Evolutionary conservation across 495 filamentous ascomycete genomes (phyloP).

Genomic region (Penicillium chermesinum): DNA sequence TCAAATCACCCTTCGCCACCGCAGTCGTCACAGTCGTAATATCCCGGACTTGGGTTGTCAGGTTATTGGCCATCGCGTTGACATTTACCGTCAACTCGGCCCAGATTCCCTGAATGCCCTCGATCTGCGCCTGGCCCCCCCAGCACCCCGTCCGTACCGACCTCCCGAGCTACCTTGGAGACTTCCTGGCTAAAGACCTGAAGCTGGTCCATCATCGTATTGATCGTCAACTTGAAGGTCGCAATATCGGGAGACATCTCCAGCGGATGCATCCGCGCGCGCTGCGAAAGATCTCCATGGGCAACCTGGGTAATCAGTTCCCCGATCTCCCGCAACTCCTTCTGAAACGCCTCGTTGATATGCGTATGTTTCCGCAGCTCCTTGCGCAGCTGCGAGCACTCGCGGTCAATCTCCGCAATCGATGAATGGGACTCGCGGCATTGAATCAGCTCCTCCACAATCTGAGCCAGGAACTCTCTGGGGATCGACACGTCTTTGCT

Average conservation of each 20-base stretch:
- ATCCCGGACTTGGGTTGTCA: slow-evolving; percentile 87
- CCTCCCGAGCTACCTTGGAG: slow-evolving; percentile 81
- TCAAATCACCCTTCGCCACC: slow-evolving; percentile 83
- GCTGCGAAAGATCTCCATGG: slow-evolving; percentile 84
- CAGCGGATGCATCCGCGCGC: slow-evolving; percentile 80
- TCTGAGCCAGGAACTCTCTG: slow-evolving; percentile 52
- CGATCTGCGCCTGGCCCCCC: slow-evolving; percentile 85
- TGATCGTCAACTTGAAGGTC: slow-evolving; percentile 83
- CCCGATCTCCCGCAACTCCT: slow-evolving; percentile 85
- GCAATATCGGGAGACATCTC: slow-evolving; percentile 95
- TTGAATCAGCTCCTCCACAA: slow-evolving; percentile 45
- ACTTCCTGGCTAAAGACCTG: slow-evolving; percentile 91
- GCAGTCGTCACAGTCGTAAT: slow-evolving; percentile 91
- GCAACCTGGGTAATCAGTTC: slow-evolving; percentile 87
- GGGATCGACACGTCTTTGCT: slow-evolving; percentile 56
- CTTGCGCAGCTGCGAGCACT: slow-evolving; percentile 60
- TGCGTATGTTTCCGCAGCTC: slow-evolving; percentile 87
- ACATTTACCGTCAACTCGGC: slow-evolving; percentile 90
- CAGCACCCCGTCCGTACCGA: slow-evolving; percentile 84
- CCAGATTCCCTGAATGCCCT: slow-evolving; percentile 88
- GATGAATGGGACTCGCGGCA: slow-evolving; percentile 21
- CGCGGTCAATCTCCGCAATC: slow-evolving; percentile 36
- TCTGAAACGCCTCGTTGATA: slow-evolving; percentile 91
- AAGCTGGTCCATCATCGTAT: slow-evolving; percentile 94
- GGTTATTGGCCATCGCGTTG: slow-evolving; percentile 85